These are phyloP conservation scores for Saccharomycopsis lassenensis DNA, from an alignment of 805 yeast genomes.

Conservation along the genomic window DNA sequence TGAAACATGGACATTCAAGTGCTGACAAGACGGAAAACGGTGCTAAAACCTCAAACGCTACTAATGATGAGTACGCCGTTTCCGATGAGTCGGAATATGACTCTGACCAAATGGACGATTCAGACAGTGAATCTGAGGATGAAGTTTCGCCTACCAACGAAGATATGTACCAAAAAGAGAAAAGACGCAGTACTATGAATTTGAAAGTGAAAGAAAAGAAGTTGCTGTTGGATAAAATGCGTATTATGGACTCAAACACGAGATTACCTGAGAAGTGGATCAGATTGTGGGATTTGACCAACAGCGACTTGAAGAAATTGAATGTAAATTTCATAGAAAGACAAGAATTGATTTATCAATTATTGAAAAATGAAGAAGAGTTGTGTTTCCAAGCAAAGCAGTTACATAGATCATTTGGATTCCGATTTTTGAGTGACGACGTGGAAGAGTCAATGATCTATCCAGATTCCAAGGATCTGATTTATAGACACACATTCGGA, in stretches of 20 bases:
- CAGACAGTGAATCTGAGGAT: conserved; percentile 3
- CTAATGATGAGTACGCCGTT: not conserved
- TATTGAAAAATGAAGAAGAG: conserved; percentile 13
- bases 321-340: conserved; percentile 8
- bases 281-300: conserved; percentile 13
- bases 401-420: conserved; percentile 14
- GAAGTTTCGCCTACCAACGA: not conserved
- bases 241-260: conserved; percentile 11
- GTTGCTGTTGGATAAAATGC: conserved; percentile 10
- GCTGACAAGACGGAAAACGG: not conserved
- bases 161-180: conserved; percentile 2
- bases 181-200: conserved; percentile 4
- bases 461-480: conserved; percentile 13
- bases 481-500: conserved; percentile 17
- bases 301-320: conserved; percentile 7
- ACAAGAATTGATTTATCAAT: conserved; percentile 14
- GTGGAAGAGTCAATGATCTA: conserved; percentile 12
- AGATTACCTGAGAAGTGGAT: conserved; percentile 15
- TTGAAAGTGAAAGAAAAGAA: conserved; percentile 6
- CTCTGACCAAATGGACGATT: not conserved
- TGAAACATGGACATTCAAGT: not conserved
- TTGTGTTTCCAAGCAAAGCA: conserved; percentile 9
- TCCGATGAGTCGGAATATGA: no score
- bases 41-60: not conserved
- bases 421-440: conserved; percentile 13